Evolutionary conservation across 2,329 filamentous ascomycete species (phyloP), one percentile per base, ranked within the genome.

Genomic region (Microsporum ferrugineum): DNA sequence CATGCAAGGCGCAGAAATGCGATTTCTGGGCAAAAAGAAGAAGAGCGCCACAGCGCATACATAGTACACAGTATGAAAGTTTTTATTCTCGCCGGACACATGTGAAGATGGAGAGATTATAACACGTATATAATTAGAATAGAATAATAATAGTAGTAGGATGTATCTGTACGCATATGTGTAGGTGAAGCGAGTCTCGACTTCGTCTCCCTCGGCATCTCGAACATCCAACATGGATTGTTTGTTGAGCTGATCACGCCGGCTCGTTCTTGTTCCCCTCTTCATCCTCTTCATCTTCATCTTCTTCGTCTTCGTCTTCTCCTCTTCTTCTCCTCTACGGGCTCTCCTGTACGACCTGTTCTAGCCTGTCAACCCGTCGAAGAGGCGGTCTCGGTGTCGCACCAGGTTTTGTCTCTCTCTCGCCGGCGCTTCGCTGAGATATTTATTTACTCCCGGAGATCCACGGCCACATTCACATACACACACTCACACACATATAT

Each of bases 1-100:
- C 27, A 43, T 51, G 27, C 49, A 53, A 53, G 49, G 27, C 49
- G 49, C 49, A 53, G 49, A 53, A 53, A 29, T 53, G 49, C 49
- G 49, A 53, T 34, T 31, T n/a, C 49, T 53, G 27, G 49, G 49
- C 49, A 27, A 6, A 27, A 53, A 27, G 49, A 12, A 17, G 43
- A 47, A 23, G 29, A 2, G 49, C 49, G 17, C 12, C 49, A 34
- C 23, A 51, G 47, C 2, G 8, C 2, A 12, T 8, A 49, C 7
- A 36, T 4, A 43, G 39, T 43, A 36, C 34, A 5, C 5, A 36
- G 34, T 5, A 36, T 36, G 10, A 10, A 5, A 36, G 34, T 36
- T 36, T 5, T 36, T 10, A 5, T 10, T 5, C 34, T 36, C 10
- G 17, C 34, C 34, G 34, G 10, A 5, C 34, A 10, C 34, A 36